Percentiles rank a stretch among this genome's conserved stretches.
These are phyloP conservation scores for Zymoseptoria brevis DNA, from an alignment of 2,329 filamentous ascomycete genomes.

Conservation along the genomic window DNA sequence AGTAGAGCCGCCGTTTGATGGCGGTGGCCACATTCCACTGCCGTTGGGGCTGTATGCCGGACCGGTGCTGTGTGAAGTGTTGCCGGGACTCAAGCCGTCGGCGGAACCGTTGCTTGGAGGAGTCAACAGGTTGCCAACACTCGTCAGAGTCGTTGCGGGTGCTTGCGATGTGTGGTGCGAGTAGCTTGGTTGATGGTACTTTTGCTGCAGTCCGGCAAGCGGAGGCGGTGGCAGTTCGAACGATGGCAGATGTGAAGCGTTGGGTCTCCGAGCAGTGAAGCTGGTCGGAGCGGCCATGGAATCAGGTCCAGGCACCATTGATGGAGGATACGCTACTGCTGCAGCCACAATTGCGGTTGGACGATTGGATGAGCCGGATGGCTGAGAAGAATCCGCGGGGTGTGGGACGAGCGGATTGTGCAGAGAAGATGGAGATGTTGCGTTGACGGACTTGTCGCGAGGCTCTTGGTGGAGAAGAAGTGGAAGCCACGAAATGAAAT, in stretches of 20 bases:
- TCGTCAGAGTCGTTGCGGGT: constrained; percentile 39
- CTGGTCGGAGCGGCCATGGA: constrained; percentile 55
- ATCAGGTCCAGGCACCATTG: constrained; percentile 56
- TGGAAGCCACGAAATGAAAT: constrained; percentile 29
- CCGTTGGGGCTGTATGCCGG: constrained; percentile 52
- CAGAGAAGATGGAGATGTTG: constrained; percentile 16
- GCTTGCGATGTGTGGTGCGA: constrained; percentile 35
- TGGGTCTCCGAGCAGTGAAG: constrained; percentile 63
- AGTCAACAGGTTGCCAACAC: constrained; percentile 55
- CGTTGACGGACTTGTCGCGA: constrained; percentile 20
- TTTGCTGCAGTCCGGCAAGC: constrained; percentile 42
- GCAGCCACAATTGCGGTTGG: constrained; percentile 54
- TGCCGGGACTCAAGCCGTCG: constrained; percentile 56
- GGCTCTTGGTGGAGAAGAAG: constrained; percentile 22
- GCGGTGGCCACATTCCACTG: constrained; percentile 52
- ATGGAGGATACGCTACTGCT: constrained; percentile 51
- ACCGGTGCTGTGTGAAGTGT: constrained; percentile 49
- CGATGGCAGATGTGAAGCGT: constrained; percentile 58
- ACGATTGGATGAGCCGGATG: constrained; percentile 22
- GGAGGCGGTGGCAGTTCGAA: constrained; percentile 63
- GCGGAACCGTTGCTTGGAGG: constrained; percentile 52
- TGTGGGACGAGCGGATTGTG: constrained; percentile 25
- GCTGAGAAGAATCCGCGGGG: constrained; percentile 24
- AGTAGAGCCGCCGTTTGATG: constrained; percentile 48
- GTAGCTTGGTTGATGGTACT: constrained; percentile 39